phyloP scores from a whole-genome alignment of 176 grass and related monocot species.

The Ananas comosus region DNA sequence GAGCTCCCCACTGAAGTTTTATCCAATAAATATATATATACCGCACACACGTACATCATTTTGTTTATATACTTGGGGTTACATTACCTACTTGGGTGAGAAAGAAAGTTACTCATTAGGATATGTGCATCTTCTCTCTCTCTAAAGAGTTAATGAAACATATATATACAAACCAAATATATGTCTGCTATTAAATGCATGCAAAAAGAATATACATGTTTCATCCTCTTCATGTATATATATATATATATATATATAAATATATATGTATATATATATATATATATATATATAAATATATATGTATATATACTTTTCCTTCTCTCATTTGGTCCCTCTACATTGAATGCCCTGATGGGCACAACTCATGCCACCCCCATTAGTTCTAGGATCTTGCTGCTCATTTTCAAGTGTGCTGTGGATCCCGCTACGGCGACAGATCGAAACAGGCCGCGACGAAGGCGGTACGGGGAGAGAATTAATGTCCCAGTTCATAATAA shows the following conservation, averaged over 20 bases:
- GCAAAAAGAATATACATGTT: conserved; percentile 52
- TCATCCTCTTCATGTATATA: conserved; percentile 37
- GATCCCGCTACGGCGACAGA: too few relatives aligned
- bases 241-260: conserved; percentile 23
- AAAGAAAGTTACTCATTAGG: background rate
- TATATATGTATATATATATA: conserved; percentile 22
- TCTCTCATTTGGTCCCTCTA: background rate
- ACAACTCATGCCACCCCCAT: conserved; percentile 36
- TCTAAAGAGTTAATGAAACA: conserved; percentile 20
- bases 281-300: conserved; percentile 27
- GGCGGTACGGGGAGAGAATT: too few relatives aligned
- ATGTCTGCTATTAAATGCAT: conserved; percentile 37
- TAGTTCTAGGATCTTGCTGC: too few relatives aligned
- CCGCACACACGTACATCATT: too few relatives aligned
- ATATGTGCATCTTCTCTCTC: background rate
- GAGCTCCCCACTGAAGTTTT: too few relatives aligned
- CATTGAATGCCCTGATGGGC: conserved; percentile 78
- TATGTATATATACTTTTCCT: conserved; percentile 13
- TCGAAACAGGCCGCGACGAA: too few relatives aligned
- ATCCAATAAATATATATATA: too few relatives aligned
- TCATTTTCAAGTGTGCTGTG: too few relatives aligned
- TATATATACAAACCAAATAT: conserved; percentile 14
- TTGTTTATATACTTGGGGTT: too few relatives aligned
- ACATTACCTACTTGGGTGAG: background rate
- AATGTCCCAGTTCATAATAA: too few relatives aligned